Conservation (phyloP, 1,284 basidiomycete species). For the Rhodotorula sp. region DNA sequence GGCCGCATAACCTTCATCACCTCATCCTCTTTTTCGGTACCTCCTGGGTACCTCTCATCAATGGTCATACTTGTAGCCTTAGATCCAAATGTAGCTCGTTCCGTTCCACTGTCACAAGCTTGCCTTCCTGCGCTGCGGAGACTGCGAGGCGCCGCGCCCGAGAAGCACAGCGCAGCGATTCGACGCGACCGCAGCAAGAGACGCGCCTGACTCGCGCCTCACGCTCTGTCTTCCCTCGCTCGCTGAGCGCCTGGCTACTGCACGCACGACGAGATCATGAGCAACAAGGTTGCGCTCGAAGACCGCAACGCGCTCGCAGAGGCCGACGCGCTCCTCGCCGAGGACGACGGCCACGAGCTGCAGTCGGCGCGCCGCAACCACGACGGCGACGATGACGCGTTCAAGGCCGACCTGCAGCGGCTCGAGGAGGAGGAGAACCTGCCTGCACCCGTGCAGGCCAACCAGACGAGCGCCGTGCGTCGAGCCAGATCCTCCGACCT, state of each 20-base stretch:
- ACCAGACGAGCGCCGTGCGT: conserved; percentile 26
- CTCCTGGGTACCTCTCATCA: no score
- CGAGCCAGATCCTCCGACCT: neutral
- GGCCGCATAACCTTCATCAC: neutral
- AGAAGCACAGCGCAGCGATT: no score
- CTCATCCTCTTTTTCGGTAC: no score
- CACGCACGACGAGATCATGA: neutral
- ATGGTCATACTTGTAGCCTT: no score
- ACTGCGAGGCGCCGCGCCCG: no score
- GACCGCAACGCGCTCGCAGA: conserved; percentile 19
- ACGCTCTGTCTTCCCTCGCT: neutral
- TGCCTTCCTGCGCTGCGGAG: no score
- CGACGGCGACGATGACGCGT: conserved; percentile 10
- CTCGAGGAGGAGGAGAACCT: conserved; percentile 31
- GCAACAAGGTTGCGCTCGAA: conserved; percentile 4
- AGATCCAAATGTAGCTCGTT: no score
- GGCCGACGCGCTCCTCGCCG: conserved; percentile 33
- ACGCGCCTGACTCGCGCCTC: neutral
- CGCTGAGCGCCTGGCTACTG: no score
- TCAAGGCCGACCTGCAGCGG: conserved; percentile 20
- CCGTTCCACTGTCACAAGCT: no score
- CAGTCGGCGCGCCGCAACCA: neutral
- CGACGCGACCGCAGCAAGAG: no score
- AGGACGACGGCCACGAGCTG: conserved; percentile 23
- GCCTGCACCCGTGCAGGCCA: conserved; percentile 13